Percentiles rank a stretch among this genome's conserved stretches.
phyloP scores from a whole-genome alignment of 2,329 filamentous ascomycete genomes.

The Penicillium sp. region DNA sequence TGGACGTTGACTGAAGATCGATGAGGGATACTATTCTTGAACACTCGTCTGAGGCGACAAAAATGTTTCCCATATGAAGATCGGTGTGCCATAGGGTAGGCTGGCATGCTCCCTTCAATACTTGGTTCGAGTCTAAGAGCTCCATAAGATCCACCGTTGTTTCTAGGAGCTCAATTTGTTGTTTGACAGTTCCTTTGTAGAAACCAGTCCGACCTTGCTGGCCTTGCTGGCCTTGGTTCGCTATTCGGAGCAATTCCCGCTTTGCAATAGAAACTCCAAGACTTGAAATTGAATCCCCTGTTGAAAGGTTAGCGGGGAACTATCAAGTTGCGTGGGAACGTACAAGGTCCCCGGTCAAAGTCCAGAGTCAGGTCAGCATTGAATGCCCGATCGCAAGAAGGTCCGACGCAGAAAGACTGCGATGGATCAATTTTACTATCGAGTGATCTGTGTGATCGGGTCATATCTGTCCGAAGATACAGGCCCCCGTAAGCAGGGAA shows the following conservation, averaged over 20 bases:
- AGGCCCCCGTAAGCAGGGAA: conserved; percentile 27
- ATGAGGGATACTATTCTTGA: conserved; percentile 23
- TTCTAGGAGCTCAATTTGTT: conserved; percentile 14
- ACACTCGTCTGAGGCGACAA: conserved; percentile 10
- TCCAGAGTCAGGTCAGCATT: conserved; percentile 1
- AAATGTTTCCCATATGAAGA: conserved; percentile 35
- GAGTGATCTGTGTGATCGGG: conserved; percentile 1
- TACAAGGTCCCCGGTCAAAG: conserved; percentile 15
- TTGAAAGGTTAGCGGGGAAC: conserved; percentile 6
- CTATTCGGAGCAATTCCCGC: conserved; percentile 16
- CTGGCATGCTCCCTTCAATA: conserved; percentile 7
- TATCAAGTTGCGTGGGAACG: not conserved
- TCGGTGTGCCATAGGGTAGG: conserved; percentile 25
- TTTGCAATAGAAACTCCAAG: conserved; percentile 16
- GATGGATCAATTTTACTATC: conserved; percentile 13
- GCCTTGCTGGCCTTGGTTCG: not conserved
- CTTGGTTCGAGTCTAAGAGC: conserved; percentile 14
- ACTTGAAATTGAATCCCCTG: conserved; percentile 16
- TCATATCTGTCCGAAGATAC: conserved; percentile 18
- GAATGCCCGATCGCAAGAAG: conserved; percentile 19
- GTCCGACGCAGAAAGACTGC: conserved; percentile 15
- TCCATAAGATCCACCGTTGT: conserved; percentile 10
- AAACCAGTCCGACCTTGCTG: not conserved
- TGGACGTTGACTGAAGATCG: conserved; percentile 24
- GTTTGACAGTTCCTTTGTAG: conserved; percentile 10